phyloP scores from a whole-genome alignment of 768 basidiomycete genomes.

The Russula virescens region DNA sequence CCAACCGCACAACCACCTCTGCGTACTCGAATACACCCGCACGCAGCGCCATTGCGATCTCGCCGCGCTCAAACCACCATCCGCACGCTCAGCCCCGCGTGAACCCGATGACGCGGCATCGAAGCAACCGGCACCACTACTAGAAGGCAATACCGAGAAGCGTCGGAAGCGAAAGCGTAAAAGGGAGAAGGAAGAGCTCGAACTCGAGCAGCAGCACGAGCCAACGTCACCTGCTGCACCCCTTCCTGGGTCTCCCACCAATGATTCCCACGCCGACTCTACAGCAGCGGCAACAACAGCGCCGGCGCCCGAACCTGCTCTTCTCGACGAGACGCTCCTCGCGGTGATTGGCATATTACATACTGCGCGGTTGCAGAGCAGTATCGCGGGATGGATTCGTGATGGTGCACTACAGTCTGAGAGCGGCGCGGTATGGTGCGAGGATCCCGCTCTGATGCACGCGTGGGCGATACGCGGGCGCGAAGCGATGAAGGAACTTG shows the following conservation, averaged over 20 bases:
- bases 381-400: constrained; percentile 64
- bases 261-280: too few relatives aligned
- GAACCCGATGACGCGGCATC: constrained; percentile 17
- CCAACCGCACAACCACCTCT: constrained; percentile 81
- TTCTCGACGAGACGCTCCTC: constrained; percentile 51
- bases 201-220: too few relatives aligned
- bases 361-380: constrained; percentile 49
- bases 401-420: constrained; percentile 42
- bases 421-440: constrained; percentile 44
- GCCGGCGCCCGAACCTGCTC: too few relatives aligned
- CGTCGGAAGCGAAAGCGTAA: neutral
- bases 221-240: too few relatives aligned
- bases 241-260: too few relatives aligned
- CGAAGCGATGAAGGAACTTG: constrained; percentile 42
- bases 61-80: constrained; percentile 23
- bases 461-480: constrained; percentile 53
- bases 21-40: constrained; percentile 60
- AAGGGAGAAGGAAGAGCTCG: neutral
- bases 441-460: constrained; percentile 35
- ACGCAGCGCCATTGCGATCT: constrained; percentile 39
- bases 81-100: constrained; percentile 10
- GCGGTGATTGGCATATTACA: constrained; percentile 66
- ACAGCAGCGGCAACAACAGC: too few relatives aligned
- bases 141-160: neutral
- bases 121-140: neutral